A percentile compares a stretch with the other conserved stretches of the same genome.
These are phyloP conservation scores for Alternaria arborescens DNA, from an alignment of 2,329 filamentous ascomycete species.

Conservation along the genomic window DNA sequence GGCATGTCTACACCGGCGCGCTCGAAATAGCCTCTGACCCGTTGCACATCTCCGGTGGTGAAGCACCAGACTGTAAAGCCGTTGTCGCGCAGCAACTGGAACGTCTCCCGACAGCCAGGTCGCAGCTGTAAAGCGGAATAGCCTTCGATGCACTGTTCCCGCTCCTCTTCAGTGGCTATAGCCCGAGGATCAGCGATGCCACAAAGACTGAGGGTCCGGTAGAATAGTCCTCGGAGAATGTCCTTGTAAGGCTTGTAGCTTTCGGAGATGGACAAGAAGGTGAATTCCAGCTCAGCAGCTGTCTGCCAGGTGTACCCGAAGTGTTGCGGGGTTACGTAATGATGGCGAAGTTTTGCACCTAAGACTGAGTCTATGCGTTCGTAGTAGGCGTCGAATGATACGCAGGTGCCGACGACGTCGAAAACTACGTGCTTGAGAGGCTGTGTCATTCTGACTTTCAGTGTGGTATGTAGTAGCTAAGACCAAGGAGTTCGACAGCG, in stretches of 20 bases:
- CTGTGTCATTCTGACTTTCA: constrained; percentile 4
- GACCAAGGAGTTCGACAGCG: background rate
- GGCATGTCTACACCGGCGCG: constrained; percentile 61
- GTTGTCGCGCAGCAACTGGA: constrained; percentile 16
- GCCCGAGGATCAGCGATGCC: constrained; percentile 13
- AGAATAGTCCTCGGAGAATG: constrained; percentile 18
- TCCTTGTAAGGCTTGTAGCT: constrained; percentile 20
- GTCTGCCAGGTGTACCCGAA: constrained; percentile 26
- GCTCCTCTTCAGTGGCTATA: constrained; percentile 13
- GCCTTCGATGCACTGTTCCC: constrained; percentile 19
- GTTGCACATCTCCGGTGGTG: constrained; percentile 19
- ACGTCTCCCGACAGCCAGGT: constrained; percentile 9
- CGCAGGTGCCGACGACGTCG: constrained; percentile 23
- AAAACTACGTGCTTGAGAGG: constrained; percentile 20
- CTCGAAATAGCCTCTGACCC: constrained; percentile 62
- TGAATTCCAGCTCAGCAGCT: constrained; percentile 25
- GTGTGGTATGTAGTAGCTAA: background rate
- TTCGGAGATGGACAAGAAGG: constrained; percentile 20
- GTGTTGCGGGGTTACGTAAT: constrained; percentile 15
- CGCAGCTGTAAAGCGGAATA: constrained; percentile 18
- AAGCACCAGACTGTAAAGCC: constrained; percentile 22
- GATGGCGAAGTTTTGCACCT: constrained; percentile 15
- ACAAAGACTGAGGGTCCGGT: constrained; percentile 19
- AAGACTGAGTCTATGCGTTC: constrained; percentile 16
- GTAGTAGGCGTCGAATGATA: constrained; percentile 24